Conservation (phyloP, 441 rosid genomes). For the Gossypium schwendimanii region DNA sequence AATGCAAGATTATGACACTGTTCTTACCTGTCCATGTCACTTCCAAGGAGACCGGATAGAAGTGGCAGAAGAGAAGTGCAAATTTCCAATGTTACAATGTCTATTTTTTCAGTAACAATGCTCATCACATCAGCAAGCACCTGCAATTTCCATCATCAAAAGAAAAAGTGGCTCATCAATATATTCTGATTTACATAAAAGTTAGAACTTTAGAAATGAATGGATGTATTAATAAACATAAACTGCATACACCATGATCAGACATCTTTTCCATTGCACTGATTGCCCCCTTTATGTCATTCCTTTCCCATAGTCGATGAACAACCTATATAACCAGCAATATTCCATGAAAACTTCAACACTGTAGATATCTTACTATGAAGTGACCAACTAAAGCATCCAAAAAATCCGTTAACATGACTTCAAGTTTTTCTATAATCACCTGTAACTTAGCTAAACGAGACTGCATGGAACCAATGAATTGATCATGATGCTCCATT, state of each 20-base stretch:
- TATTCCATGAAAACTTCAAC: not conserved
- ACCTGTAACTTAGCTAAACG: constrained; percentile 96
- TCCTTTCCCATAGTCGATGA: constrained; percentile 80
- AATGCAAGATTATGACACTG: not conserved
- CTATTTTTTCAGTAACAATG: constrained; percentile 56
- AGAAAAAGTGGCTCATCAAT: not conserved
- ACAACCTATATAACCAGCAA: constrained; percentile 52
- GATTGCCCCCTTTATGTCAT: constrained; percentile 67
- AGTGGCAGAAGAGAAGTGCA: constrained; percentile 85
- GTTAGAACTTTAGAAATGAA: not conserved
- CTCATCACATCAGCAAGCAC: constrained; percentile 78
- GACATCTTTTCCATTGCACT: constrained; percentile 87
- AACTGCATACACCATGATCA: constrained; percentile 66
- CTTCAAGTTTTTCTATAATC: constrained; percentile 16
- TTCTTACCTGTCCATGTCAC: constrained; percentile 73
- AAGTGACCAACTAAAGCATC: not conserved
- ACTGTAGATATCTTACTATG: not conserved
- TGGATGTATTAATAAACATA: constrained; percentile 10
- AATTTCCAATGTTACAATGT: constrained; percentile 65
- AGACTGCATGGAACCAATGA: constrained; percentile 82
- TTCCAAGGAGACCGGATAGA: constrained; percentile 65
- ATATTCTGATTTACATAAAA: not conserved
- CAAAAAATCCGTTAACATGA: constrained; percentile 5
- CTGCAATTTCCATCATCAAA: constrained; percentile 36
- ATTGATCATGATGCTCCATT: constrained; percentile 75